Conservation (phyloP, 306 rosid genomes). For the Hylodesmum podocarpum region DNA sequence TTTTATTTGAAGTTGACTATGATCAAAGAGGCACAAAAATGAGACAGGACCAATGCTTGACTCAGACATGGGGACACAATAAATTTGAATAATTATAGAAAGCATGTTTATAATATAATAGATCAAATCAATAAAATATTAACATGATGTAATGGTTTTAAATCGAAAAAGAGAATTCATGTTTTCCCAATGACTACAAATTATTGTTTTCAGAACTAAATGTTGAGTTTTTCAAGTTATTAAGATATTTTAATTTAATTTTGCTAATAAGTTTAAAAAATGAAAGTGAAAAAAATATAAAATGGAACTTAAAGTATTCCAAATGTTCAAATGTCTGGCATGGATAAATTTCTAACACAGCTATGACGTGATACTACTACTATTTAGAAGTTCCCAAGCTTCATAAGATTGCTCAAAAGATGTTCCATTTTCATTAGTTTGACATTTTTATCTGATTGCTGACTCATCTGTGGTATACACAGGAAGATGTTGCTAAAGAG, state of each 20-base stretch:
- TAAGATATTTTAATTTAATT: neutral
- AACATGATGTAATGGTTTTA: neutral
- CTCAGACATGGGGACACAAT: neutral
- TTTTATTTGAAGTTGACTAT: neutral
- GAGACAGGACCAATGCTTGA: neutral
- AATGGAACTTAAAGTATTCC: neutral
- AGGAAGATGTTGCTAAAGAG: slow-evolving; percentile 92
- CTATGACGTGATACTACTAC: neutral
- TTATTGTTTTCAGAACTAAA: neutral
- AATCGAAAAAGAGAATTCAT: neutral
- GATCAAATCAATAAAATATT: neutral
- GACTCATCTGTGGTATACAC: slow-evolving; percentile 25
- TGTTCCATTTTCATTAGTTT: neutral
- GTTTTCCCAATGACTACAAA: neutral
- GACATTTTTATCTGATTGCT: neutral
- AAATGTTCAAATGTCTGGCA: neutral
- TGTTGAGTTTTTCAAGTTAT: neutral
- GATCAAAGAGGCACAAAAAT: neutral
- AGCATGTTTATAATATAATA: neutral
- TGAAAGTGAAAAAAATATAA: neutral
- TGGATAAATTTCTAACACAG: neutral
- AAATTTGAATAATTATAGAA: neutral
- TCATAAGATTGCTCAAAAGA: neutral
- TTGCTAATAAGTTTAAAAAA: neutral
- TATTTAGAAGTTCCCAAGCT: neutral